Conservation (phyloP, 2,329 filamentous ascomycete genomes). For the Arthrobotrys conoides region DNA sequence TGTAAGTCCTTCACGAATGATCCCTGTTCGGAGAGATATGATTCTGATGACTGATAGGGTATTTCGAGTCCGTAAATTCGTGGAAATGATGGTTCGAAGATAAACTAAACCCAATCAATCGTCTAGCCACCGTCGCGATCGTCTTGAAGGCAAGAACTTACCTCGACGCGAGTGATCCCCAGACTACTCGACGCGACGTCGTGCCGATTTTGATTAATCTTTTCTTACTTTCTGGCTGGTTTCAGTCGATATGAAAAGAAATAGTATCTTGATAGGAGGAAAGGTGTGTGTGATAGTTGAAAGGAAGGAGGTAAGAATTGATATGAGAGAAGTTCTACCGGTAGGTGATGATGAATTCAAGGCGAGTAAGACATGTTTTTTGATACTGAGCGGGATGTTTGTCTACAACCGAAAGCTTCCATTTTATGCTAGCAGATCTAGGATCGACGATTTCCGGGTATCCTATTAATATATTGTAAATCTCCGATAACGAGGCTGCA, state of each 20-base stretch:
- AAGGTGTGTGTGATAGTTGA: background rate
- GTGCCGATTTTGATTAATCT: background rate
- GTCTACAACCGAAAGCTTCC: too few relatives aligned
- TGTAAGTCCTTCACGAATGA: background rate
- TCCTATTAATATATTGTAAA: too few relatives aligned
- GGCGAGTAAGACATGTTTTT: too few relatives aligned
- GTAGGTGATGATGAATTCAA: too few relatives aligned
- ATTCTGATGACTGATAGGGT: background rate
- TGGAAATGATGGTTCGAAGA: background rate
- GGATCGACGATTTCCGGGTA: too few relatives aligned
- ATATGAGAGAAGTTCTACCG: too few relatives aligned
- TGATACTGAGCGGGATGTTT: too few relatives aligned
- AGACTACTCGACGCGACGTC: too few relatives aligned
- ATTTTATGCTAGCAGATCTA: too few relatives aligned
- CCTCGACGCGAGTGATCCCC: too few relatives aligned
- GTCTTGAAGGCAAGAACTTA: background rate
- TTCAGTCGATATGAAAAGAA: background rate
- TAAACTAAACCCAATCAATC: background rate
- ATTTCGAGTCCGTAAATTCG: background rate
- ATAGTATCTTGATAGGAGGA: background rate
- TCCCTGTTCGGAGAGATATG: background rate
- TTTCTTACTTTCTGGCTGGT: background rate
- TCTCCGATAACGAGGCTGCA: too few relatives aligned
- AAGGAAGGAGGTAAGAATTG: background rate
- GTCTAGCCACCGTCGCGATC: too few relatives aligned